Evolutionary conservation across 441 rosid species (phyloP), one percentile per base, ranked within the genome.

Genomic region (Euphorbia corollata): DNA sequence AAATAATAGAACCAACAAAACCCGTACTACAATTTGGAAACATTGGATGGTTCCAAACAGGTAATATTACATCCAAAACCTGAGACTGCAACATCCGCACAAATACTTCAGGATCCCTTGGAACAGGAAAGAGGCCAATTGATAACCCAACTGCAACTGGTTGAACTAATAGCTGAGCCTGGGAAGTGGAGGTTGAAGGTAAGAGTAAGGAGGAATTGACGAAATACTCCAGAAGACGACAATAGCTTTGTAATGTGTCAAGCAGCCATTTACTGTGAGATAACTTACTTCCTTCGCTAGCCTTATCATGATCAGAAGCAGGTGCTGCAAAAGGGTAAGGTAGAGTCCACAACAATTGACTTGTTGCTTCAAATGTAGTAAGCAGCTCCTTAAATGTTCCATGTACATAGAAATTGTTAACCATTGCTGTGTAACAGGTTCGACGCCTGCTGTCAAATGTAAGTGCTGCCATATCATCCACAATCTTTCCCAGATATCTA

Each of bases 341-440:
- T 10, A 79, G 73, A 4, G 88, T 79, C 97, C 96, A 94, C 56
- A 91, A 79, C 80, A 91, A 74, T 78, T 90, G 96, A 78, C 97
- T 91, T 15, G 98, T 94, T 54, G 98, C 99, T 81, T 87, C 98
- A 81, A 94, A 94, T 51, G 99, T 94, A 59, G 91, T 87, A 18
- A 94, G 89, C 68, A 94, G 81, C 77, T 91, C 90, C 85, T 78
- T 91, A 59, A 94, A 90, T 55, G 96, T 86, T 73, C 88, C 99
- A 76, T 90, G 91, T 56, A 87, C 99, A 74, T 94, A 91, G 67
- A 94, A 90, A 70, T 87, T 88, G 79, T 94, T 91, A 47, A 94
- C 80, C 92, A 94, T 89, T 69, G 85, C 75, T 59, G 98, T 78
- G 75, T 86, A 82, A 78, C 98, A 90, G 57, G 96, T 87, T 65